Evolutionary conservation across 2,329 filamentous ascomycete species (phyloP).

Genomic region (Mycosphaerella sp.): DNA sequence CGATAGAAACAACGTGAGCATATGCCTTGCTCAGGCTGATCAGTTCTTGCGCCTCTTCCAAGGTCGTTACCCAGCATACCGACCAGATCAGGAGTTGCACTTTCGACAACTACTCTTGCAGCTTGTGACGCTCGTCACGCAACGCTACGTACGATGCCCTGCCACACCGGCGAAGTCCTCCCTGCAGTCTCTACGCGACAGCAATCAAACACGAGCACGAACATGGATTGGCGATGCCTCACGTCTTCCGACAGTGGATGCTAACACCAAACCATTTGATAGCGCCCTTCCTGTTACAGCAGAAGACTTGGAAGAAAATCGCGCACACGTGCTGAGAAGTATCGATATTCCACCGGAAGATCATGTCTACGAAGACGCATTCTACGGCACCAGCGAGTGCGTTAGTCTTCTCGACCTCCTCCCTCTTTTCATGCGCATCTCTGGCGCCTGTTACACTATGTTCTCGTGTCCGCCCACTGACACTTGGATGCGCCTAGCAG

Average conservation of each 20-base stretch:
- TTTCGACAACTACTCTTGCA: slow-evolving; percentile 47
- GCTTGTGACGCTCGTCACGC: slow-evolving; percentile 42
- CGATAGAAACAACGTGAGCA: slow-evolving; percentile 17
- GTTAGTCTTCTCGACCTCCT: slow-evolving; percentile 39
- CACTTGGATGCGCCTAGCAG: slow-evolving; percentile 43
- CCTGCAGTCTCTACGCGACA: slow-evolving; percentile 33
- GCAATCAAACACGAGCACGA: slow-evolving; percentile 34
- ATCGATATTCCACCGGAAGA: slow-evolving; percentile 24
- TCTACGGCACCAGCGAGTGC: slow-evolving; percentile 34
- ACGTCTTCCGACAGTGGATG: slow-evolving; percentile 16
- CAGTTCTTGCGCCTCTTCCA: slow-evolving; percentile 43
- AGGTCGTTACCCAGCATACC: slow-evolving; percentile 34
- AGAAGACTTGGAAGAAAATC: slow-evolving; percentile 21
- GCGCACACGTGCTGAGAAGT: slow-evolving; percentile 20
- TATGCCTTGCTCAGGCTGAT: slow-evolving; percentile 27
- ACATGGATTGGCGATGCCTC: slow-evolving; percentile 23
- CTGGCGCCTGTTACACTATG: slow-evolving; percentile 33
- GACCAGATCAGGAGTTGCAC: slow-evolving; percentile 36
- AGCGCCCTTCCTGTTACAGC: slow-evolving; percentile 10
- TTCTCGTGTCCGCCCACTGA: slow-evolving; percentile 33
- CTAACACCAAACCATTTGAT: slow-evolving; percentile 15
- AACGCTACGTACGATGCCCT: slow-evolving; percentile 36
- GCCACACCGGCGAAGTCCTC: slow-evolving; percentile 36
- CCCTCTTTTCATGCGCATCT: slow-evolving; percentile 46
- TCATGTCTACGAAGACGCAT: slow-evolving; percentile 21